These are phyloP conservation scores for Kalmanozyma brasiliensis DNA, from an alignment of 1,284 basidiomycete species.

Conservation along the genomic window DNA sequence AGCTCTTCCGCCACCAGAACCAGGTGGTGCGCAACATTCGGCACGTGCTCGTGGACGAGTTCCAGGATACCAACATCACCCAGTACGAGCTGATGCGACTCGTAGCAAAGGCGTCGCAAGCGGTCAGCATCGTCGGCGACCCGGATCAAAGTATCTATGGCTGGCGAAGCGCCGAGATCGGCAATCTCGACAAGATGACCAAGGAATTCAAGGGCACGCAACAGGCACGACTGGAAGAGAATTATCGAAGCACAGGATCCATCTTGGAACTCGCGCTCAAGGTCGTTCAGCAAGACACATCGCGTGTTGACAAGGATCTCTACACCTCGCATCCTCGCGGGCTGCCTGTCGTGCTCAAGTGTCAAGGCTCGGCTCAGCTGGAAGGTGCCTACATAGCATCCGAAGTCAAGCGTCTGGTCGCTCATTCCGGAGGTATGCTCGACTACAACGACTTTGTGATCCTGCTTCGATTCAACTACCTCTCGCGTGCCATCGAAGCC, in stretches of 20 bases:
- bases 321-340: slow-evolving; percentile 77
- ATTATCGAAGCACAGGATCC: slow-evolving; percentile 84
- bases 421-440: slow-evolving; percentile 78
- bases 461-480: slow-evolving; percentile 77
- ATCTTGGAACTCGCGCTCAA: slow-evolving; percentile 81
- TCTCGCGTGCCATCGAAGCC: slow-evolving; percentile 81
- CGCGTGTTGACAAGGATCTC: slow-evolving; percentile 80
- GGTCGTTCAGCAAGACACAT: slow-evolving; percentile 81
- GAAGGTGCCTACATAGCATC: slow-evolving; percentile 73
- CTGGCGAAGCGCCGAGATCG: slow-evolving; percentile 79
- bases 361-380: slow-evolving; percentile 34
- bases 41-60: slow-evolving; percentile 90
- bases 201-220: slow-evolving; percentile 61
- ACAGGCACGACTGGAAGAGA: slow-evolving; percentile 84
- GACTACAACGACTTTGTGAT: slow-evolving; percentile 71
- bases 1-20: slow-evolving; percentile 75
- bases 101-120: slow-evolving; percentile 35
- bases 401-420: slow-evolving; percentile 82
- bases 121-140: slow-evolving; percentile 86
- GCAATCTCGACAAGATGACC: slow-evolving; percentile 60
- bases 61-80: slow-evolving; percentile 87
- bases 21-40: slow-evolving; percentile 75
- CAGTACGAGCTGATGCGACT: slow-evolving; percentile 86
- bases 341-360: slow-evolving; percentile 70
- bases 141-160: slow-evolving; percentile 93